Evolutionary conservation across 2,329 filamentous ascomycete genomes (phyloP), one percentile per base, ranked within the genome.

Genomic region (Hirsutella thompsonii): DNA sequence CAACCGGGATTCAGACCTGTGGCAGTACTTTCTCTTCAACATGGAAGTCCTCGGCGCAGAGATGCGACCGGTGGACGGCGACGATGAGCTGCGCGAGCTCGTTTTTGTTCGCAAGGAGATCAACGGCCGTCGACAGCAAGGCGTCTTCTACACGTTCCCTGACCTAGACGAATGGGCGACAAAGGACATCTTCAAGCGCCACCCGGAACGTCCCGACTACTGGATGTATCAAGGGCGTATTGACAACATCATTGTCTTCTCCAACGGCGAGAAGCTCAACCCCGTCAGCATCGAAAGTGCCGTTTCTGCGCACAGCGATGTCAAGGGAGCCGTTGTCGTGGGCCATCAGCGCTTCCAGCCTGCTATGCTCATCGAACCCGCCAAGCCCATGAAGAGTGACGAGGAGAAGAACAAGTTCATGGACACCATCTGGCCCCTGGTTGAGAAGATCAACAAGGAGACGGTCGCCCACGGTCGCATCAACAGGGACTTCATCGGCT

Each of bases 401-500:
- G 42, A 51, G 9, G 47, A 47, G 4, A 49, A 46, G 3, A 33
- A 47, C 13, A 33, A 47, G 1, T 47, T 72, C 1, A 51, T 72
- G 13, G 62, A 68, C 0, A 52, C 49, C 1, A 46, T 72, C 3
- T 72, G 67, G 68, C 61, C 66, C 0, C 23, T 53, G 3, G 56
- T 72, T 2, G 57, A 63, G 19, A 46, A 57, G 9, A 64, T 61
- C 3, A 72, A 72, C 48, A 53, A 59, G 28, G 55, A 59, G 28
- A 66, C 63, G 0, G 65, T 67, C 0, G 59, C 66, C 0, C 67
- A 72, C 39, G 69, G 66, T 2, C 66, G 62, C 29, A 65, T 73
- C 21, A 55, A 53, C 2, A 57, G 59, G 2, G 50, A 63, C 9
- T 55, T 68, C 32, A 51, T 71, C 19, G 46, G 49, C 1, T 18